Evolutionary conservation across 495 filamentous ascomycete genomes (phyloP), one percentile per base, ranked within the genome.

Genomic region (Lichenothelia convexa): DNA sequence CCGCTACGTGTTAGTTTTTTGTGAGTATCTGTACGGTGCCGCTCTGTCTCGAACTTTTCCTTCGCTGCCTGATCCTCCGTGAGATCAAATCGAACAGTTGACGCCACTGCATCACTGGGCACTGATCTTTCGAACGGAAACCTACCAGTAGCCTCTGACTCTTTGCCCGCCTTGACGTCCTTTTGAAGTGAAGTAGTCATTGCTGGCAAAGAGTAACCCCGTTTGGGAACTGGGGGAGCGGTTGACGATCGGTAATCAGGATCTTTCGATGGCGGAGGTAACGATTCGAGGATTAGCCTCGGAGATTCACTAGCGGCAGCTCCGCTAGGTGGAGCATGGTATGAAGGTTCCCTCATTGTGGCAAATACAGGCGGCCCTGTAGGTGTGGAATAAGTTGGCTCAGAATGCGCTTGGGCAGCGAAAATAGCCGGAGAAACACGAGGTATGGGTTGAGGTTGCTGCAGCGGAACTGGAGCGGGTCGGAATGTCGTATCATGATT

Each of bases 381-480:
- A 2, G 53, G 53, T 16, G 44, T 46, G 17, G 39, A 34, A 38
- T 56, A 51, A 19, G 35, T 31, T 2, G 44, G 39, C 19, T 38
- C 33, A 23, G 35, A 22, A 13, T 33, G 35, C 4, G 36, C 21
- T 17, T 47, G 41, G 20, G 38, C 43, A 23, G 46, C 19, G 30
- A 47, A 53, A 2, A 53, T 32, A 3, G 38, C 21, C 12, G 47
- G 44, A 17, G 48, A 40, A 17, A 62, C 45, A 5, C 51, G 54
- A 11, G 46, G 41, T 11, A 54, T 36, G 8, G 59, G 59, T 36
- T 58, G 49, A 1, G 59, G 58, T 8, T 58, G 54, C 37, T 61
- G 52, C 2, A 62, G 35, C 7, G 41, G 44, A 4, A 52, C 45
- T 8, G 41, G 44, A 20, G 45, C 50, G 6, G 56, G 55, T 18